Evolutionary conservation across 257 asterid species (phyloP).

Genomic region (Eustoma russellianum): DNA sequence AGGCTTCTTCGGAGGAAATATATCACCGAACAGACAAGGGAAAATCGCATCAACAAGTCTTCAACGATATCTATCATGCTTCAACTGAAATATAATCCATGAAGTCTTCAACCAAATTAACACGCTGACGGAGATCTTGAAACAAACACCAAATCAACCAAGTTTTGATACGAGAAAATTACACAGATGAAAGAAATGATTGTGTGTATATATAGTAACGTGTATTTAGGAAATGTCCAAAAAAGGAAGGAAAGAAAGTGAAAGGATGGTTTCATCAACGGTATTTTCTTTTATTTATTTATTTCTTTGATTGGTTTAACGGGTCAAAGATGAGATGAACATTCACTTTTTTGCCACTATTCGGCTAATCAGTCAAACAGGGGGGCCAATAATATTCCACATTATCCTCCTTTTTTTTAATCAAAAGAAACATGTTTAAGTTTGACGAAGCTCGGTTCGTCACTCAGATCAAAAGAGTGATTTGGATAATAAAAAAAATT

Average conservation of each 20-base stretch:
- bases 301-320: constrained; percentile 13
- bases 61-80: constrained; percentile 19
- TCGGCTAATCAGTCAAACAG: constrained; percentile 14
- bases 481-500: too few relatives aligned
- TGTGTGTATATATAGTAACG: not conserved
- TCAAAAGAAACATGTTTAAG: too few relatives aligned
- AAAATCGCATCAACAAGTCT: constrained; percentile 17
- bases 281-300: constrained; percentile 5
- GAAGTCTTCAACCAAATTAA: not conserved
- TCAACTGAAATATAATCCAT: not conserved
- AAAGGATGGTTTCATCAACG: not conserved
- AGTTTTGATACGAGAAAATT: not conserved
- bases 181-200: not conserved
- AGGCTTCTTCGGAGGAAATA: constrained; percentile 17
- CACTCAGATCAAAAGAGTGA: too few relatives aligned
- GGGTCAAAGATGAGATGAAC: constrained; percentile 24
- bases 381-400: not conserved
- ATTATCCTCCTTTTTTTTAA: too few relatives aligned
- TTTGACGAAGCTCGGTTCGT: too few relatives aligned
- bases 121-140: not conserved
- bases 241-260: not conserved
- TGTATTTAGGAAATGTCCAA: constrained; percentile 2
- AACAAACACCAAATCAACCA: not conserved
- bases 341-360: not conserved
- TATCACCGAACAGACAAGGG: constrained; percentile 15